Base-by-base conservation (phyloP, 176 grass and related monocot genomes). In the Ananas comosus region DNA sequence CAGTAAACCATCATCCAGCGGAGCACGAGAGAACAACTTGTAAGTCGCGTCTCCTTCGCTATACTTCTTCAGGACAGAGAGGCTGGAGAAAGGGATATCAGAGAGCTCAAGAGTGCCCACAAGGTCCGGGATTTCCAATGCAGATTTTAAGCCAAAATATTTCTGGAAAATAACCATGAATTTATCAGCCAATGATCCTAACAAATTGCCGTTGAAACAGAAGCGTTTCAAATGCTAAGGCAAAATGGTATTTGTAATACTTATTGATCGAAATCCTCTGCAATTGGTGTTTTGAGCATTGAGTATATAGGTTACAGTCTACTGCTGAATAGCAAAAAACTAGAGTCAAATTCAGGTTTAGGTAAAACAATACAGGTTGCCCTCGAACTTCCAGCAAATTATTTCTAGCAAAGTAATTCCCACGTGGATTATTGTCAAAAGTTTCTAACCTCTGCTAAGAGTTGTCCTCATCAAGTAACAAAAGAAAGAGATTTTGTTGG, bases 81-180 rank as follows among this genome's bases (percentile, higher is more conserved):
- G 80, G 57, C 66, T 72, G 0, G 89, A 92, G 80, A 97, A 97
- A 51, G 93, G 89, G 78, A 92, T 80, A 67, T 83, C 69, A n/a
- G 88, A 78, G 49, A 86, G 70, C 77, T 97, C 93, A 54, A 97
- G 22, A 13, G 93, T 97, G 64, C 83, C 93, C 19, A 97, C 81
- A 18, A 97, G 75, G 64, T 92, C 50, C 22, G 89, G 93, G 74
- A 97, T 81, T 68, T 85, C 78, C 50, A 78, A 84, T 63, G 73
- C 83, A 9, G 74, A 92, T 51, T 77, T 79, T 28, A 87, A 61
- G 13, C 93, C 93, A 16, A 97, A 97, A 78, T 85, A 92, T 77
- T 72, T 81, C 93, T 97, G 68, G 11, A 66, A 78, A 17, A 42
- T 23, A 78, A 61, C 13, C 71, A 61, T 47, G 33, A 42, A 9